phyloP scores from a whole-genome alignment of 2,329 filamentous ascomycete genomes.

The Pezicula carpinea region DNA sequence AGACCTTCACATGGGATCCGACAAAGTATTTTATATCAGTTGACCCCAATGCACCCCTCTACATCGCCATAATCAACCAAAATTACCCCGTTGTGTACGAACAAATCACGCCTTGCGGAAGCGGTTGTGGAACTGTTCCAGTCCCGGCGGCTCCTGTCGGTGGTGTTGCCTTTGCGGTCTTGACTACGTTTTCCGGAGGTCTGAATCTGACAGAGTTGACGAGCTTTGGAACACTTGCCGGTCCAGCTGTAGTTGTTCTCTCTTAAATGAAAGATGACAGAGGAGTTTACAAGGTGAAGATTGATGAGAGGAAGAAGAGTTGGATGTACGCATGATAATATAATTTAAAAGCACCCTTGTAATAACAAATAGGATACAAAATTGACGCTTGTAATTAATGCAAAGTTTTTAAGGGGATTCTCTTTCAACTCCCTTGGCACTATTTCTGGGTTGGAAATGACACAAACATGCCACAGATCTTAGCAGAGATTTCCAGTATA shows the following conservation, averaged over 20 bases:
- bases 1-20: conserved; percentile 17
- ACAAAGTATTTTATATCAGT: conserved; percentile 14
- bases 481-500: too few species aligned
- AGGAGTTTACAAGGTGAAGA: too few species aligned
- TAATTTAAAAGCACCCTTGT: too few species aligned
- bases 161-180: conserved; percentile 11
- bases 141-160: conserved; percentile 15
- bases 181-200: background rate
- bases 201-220: background rate
- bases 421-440: too few species aligned
- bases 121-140: conserved; percentile 13
- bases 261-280: too few species aligned
- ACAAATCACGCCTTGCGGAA: conserved; percentile 13
- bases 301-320: too few species aligned
- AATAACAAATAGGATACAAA: too few species aligned
- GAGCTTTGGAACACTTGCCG: background rate
- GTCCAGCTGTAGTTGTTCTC: background rate
- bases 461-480: too few species aligned
- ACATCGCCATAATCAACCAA: conserved; percentile 22
- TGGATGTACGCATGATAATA: too few species aligned
- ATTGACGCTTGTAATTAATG: too few species aligned
- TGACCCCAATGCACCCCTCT: conserved; percentile 12
- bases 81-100: conserved; percentile 17
- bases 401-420: too few species aligned
- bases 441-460: too few species aligned